Conservation (phyloP, 345 rosid species). For the Hevea brasiliensis region DNA sequence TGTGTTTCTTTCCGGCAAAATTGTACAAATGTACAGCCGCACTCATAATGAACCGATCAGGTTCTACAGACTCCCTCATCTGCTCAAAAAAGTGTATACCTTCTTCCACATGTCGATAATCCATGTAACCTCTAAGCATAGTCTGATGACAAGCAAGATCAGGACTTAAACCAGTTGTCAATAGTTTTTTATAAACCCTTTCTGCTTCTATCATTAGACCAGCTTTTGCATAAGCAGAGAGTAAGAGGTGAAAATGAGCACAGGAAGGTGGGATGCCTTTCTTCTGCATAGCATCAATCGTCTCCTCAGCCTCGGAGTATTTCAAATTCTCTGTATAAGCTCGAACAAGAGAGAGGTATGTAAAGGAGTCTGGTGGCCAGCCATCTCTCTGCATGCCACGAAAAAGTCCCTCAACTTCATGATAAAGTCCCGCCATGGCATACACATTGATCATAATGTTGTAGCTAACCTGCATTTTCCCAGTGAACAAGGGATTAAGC, state of each 20-base stretch:
- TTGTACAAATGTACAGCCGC: slow-evolving; percentile 60
- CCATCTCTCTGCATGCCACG: slow-evolving; percentile 59
- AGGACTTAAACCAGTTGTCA: slow-evolving; percentile 43
- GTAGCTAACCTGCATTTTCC: slow-evolving; percentile 64
- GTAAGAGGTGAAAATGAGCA: slow-evolving; percentile 54
- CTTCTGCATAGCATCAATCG: slow-evolving; percentile 46
- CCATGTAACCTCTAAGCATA: slow-evolving; percentile 65
- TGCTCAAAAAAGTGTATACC: slow-evolving; percentile 55
- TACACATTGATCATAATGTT: slow-evolving; percentile 58
- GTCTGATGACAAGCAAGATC: slow-evolving; percentile 49
- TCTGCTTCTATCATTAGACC: slow-evolving; percentile 63
- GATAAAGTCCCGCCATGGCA: slow-evolving; percentile 43
- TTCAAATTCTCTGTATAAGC: slow-evolving; percentile 55
- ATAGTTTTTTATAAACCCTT: slow-evolving; percentile 48
- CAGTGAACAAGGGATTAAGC: slow-evolving; percentile 14
- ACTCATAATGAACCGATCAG: slow-evolving; percentile 55
- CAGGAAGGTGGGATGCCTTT: slow-evolving; percentile 49
- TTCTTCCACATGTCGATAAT: slow-evolving; percentile 48
- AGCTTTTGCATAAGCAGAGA: slow-evolving; percentile 50
- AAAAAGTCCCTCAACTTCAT: slow-evolving; percentile 54
- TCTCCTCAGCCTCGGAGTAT: slow-evolving; percentile 60
- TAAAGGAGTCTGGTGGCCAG: slow-evolving; percentile 44
- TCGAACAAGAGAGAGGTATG: slow-evolving; percentile 55
- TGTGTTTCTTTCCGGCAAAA: slow-evolving; percentile 40
- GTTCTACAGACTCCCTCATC: slow-evolving; percentile 39